Evolutionary conservation across 352 stramenopile genomes (phyloP), one percentile per base, ranked within the genome.

Genomic region (Phytophthora colocasiae): DNA sequence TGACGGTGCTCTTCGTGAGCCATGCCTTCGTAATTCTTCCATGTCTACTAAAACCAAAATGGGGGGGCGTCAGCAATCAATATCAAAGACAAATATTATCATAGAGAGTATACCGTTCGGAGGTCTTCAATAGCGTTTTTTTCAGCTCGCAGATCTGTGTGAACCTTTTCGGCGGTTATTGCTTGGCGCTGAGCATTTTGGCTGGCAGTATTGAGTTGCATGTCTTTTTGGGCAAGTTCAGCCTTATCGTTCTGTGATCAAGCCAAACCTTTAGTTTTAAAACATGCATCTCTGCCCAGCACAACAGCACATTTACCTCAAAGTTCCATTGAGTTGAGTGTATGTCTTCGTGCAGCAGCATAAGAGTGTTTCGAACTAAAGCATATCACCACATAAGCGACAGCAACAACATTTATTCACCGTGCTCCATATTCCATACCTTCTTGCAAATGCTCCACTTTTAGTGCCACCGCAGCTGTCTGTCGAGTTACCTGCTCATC

Each of bases 271-370:
- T 3, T n/a, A 51, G 15, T 44, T 50, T 44, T n/a, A 45, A 26
- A 31, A 24, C 3, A 26, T 11, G 43, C 9, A 50, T 12, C 9
- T 63, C 17, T n/a, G 24, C 4, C 17, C 15, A n/a, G 24, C 8
- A 32, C 6, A 26, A 12, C 5, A 26, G 19, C 1, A 22, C 34
- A 9, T 22, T 49, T 60, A 81, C 73, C 55, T 77, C 65, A 4
- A 70, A 56, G 24, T 60, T 77, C 73, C 73, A 80, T 45, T 71
- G 53, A 24, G 55, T 38, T 40, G 69, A 81, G 11, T 31, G 49
- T 29, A 63, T 64, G 10, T 81, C 73, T 69, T 81, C 69, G 4
- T 48, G 50, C 38, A 70, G 17, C 24, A 78, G 54, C 10, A 51
- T 34, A 32, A 69, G 15, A 8, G 61, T 69, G 34, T 57, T 53